Evolutionary conservation across 768 basidiomycete species (phyloP).

Genomic region (Amanita phalloides): DNA sequence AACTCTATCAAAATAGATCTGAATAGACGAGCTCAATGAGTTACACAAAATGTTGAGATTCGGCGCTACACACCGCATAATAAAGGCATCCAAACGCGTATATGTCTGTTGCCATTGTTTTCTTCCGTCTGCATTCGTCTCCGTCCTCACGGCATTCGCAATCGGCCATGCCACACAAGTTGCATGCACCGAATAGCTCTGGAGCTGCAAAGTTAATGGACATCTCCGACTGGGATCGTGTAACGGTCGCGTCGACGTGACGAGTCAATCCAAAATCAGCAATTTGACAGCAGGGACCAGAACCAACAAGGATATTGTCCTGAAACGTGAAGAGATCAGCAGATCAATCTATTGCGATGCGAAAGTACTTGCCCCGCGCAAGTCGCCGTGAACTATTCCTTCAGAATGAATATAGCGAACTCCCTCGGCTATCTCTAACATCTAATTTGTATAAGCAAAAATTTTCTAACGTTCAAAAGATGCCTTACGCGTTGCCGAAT

Average conservation of each 20-base stretch:
- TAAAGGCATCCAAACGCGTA: conserved; percentile 3
- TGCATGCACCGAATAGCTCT: not conserved
- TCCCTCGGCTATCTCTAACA: not conserved
- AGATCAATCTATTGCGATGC: not conserved
- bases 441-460: not conserved
- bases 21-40: not conserved
- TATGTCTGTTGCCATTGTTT: not conserved
- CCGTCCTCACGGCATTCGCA: not conserved
- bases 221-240: not conserved
- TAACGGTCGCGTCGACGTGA: not conserved
- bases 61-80: not conserved
- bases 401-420: conserved; percentile 1
- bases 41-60: not conserved
- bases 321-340: not conserved
- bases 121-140: not conserved
- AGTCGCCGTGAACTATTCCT: conserved; percentile 1
- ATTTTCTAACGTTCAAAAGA: too few relatives aligned
- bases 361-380: not conserved
- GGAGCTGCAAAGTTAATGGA: not conserved
- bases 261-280: conserved; percentile 2
- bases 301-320: not conserved
- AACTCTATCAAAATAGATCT: not conserved
- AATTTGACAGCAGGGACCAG: not conserved
- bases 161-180: not conserved
- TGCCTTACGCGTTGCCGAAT: not conserved